Evolutionary conservation across 352 stramenopile species (phyloP).

Genomic region (Halophytophthora polymorphica): DNA sequence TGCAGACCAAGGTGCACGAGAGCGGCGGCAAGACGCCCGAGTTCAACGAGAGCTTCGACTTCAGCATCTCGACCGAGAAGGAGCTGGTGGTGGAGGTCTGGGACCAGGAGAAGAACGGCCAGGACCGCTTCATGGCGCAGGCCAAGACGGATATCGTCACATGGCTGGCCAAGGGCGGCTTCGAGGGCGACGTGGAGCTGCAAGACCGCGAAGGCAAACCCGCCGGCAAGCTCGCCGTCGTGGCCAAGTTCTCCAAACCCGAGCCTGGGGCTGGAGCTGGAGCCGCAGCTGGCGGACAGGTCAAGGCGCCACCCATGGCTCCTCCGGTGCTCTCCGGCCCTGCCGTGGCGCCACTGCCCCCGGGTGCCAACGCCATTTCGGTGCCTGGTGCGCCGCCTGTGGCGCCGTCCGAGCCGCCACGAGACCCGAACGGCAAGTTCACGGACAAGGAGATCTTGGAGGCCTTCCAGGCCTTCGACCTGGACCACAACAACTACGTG

Average conservation of each 20-base stretch:
- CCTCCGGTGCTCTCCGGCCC: slow-evolving; percentile 63
- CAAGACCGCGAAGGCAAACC: slow-evolving; percentile 75
- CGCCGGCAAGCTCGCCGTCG: slow-evolving; percentile 84
- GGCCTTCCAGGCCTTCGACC: slow-evolving; percentile 92
- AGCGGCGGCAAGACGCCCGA: slow-evolving; percentile 92
- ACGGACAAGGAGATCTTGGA: slow-evolving; percentile 95
- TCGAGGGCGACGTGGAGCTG: slow-evolving; percentile 90
- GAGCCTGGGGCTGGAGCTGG: slow-evolving; percentile 19
- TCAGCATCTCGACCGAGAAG: slow-evolving; percentile 94
- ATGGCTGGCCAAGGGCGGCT: slow-evolving; percentile 91
- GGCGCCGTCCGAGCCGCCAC: slow-evolving; percentile 64
- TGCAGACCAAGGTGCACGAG: slow-evolving; percentile 80
- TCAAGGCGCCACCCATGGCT: slow-evolving; percentile 54
- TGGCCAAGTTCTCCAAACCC: slow-evolving; percentile 85
- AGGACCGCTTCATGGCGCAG: slow-evolving; percentile 93
- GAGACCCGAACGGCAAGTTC: slow-evolving; percentile 94
- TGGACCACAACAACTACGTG: slow-evolving; percentile 96
- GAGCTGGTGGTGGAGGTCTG: slow-evolving; percentile 91
- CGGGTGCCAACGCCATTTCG: slow-evolving; percentile 50
- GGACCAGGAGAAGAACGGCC: slow-evolving; percentile 86
- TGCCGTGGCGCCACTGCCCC: slow-evolving; percentile 56
- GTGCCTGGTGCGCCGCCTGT: slow-evolving; percentile 48
- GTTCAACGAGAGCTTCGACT: slow-evolving; percentile 94
- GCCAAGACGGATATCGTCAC: slow-evolving; percentile 89
- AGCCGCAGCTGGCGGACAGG: slow-evolving; percentile 23